phyloP scores from a whole-genome alignment of 2,329 filamentous ascomycete species.

The Pyrenochaeta sp. region DNA sequence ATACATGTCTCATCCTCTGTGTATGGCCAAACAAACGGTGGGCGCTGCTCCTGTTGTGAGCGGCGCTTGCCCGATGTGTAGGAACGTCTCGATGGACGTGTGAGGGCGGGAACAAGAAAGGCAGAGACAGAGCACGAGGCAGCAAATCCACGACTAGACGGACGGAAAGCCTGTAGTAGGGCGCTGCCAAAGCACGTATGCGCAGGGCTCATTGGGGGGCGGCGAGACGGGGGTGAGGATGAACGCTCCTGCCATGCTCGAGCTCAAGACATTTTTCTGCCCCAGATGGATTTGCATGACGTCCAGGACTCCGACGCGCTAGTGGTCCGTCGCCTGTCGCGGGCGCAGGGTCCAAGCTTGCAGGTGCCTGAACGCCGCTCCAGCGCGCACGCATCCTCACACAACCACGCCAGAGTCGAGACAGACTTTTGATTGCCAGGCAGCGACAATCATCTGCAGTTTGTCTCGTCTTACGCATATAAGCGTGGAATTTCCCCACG shows the following conservation, averaged over 20 bases:
- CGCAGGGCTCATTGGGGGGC: slow-evolving; percentile 47
- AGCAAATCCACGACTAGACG: slow-evolving; percentile 25
- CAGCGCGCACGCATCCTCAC: slow-evolving; percentile 12
- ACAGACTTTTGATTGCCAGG: slow-evolving; percentile 1
- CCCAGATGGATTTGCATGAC: slow-evolving; percentile 34
- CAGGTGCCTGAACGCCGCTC: slow-evolving; percentile 11
- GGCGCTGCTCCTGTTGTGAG: slow-evolving; percentile 10
- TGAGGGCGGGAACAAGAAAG: slow-evolving; percentile 45
- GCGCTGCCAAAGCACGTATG: slow-evolving; percentile 47
- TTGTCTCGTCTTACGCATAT: slow-evolving; percentile 1
- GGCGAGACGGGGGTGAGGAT: slow-evolving; percentile 19
- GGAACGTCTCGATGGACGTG: slow-evolving; percentile 28
- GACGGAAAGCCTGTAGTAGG: slow-evolving; percentile 46
- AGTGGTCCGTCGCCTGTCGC: neutral
- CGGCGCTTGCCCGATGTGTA: slow-evolving; percentile 33
- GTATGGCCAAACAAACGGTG: slow-evolving; percentile 1
- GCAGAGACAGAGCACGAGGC: slow-evolving; percentile 36
- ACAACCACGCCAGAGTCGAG: slow-evolving; percentile 7
- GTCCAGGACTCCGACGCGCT: slow-evolving; percentile 20
- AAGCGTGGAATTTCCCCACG: too few relatives aligned
- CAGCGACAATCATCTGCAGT: slow-evolving; percentile 3
- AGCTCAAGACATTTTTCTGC: slow-evolving; percentile 35
- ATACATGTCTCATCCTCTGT: slow-evolving; percentile 1
- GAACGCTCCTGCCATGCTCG: slow-evolving; percentile 20
- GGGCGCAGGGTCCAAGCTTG: slow-evolving; percentile 9